phyloP scores from a whole-genome alignment of 306 rosid genomes.

The Prinsepia uniflora region DNA sequence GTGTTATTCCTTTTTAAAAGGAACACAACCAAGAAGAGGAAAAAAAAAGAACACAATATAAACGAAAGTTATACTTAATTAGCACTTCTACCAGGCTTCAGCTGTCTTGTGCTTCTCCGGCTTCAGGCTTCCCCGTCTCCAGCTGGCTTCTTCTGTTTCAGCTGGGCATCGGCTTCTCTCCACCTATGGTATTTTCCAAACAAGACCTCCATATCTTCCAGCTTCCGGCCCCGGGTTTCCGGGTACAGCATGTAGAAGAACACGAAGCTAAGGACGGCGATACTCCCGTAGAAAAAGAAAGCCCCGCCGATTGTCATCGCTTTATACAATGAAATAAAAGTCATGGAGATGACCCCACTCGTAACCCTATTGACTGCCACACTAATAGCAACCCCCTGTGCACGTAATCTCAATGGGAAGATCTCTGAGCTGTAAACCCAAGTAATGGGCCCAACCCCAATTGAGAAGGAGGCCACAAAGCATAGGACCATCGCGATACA shows the following conservation, averaged over 20 bases:
- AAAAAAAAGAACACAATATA: too few species aligned
- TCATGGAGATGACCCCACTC: slow-evolving; percentile 51
- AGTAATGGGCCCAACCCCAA: slow-evolving; percentile 65
- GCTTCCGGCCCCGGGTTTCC: slow-evolving; percentile 48
- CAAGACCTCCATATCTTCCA: slow-evolving; percentile 44
- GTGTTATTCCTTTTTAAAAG: too few species aligned
- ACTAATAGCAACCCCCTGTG: slow-evolving; percentile 51
- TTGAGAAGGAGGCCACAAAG: slow-evolving; percentile 53
- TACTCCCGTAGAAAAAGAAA: slow-evolving; percentile 35
- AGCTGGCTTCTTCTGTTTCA: not conserved
- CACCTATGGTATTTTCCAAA: slow-evolving; percentile 33
- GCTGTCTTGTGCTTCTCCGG: not conserved
- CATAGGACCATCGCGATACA: slow-evolving; percentile 38
- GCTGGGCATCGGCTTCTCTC: not conserved
- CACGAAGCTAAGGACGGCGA: slow-evolving; percentile 21
- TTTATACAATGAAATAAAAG: slow-evolving; percentile 31
- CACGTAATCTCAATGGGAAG: slow-evolving; percentile 52
- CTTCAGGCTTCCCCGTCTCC: not conserved
- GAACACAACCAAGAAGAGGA: too few species aligned
- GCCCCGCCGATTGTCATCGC: slow-evolving; percentile 46
- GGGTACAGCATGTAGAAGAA: slow-evolving; percentile 47
- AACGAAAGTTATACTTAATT: too few species aligned
- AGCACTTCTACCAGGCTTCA: too few species aligned
- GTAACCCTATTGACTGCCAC: slow-evolving; percentile 51
- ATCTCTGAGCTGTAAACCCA: slow-evolving; percentile 68